Evolutionary conservation across 2,329 filamentous ascomycete species (phyloP).

Genomic region (Furcasterigmium furcatum): DNA sequence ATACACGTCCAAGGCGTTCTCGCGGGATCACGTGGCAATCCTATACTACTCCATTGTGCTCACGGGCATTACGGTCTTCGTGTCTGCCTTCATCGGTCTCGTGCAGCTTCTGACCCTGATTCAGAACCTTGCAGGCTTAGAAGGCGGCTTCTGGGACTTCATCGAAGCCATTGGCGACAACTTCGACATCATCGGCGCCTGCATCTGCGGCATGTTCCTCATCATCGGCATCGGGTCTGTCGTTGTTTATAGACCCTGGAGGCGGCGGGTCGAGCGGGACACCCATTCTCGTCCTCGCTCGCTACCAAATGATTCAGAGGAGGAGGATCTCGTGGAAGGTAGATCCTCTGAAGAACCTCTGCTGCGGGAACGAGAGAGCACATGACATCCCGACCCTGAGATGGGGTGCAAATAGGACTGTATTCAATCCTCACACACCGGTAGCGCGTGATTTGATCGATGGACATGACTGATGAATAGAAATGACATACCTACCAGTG

Average conservation of each 20-base stretch:
- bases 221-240: constrained; percentile 73
- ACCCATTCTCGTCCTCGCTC: constrained; percentile 1
- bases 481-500: too few species aligned
- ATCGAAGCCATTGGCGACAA: constrained; percentile 73
- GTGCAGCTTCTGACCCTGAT: constrained; percentile 81
- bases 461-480: too few species aligned
- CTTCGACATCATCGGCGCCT: constrained; percentile 82
- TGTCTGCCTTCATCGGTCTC: constrained; percentile 80
- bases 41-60: constrained; percentile 91
- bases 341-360: background rate
- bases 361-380: background rate
- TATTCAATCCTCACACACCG: too few species aligned
- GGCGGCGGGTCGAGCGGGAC: constrained; percentile 41
- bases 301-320: constrained; percentile 4
- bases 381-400: too few species aligned
- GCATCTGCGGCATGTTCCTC: constrained; percentile 82
- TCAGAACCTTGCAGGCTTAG: constrained; percentile 69
- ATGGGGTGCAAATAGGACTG: too few species aligned
- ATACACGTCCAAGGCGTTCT: constrained; percentile 78
- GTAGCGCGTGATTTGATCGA: too few species aligned
- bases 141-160: constrained; percentile 86
- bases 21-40: constrained; percentile 81
- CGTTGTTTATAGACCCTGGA: constrained; percentile 77
- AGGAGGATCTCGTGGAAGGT: background rate
- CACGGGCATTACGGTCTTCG: constrained; percentile 77